Evolutionary conservation across 176 grass and related monocot genomes (phyloP), one percentile per base, ranked within the genome.

Genomic region (Oryza rufipogon): DNA sequence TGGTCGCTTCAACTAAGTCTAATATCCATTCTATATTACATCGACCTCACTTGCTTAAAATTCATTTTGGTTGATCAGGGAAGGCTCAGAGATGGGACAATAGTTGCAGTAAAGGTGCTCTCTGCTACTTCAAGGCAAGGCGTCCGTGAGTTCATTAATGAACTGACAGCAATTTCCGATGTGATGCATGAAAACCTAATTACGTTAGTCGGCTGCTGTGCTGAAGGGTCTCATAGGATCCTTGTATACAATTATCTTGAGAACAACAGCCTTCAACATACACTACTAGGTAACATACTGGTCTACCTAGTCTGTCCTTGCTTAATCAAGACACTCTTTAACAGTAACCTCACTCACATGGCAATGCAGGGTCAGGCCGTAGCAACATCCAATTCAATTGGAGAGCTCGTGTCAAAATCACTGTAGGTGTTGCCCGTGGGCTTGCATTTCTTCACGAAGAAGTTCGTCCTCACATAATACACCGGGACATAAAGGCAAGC

Each of bases 401-500:
- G 94, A 81, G 82, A 86, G 82, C 84, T 20, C 87, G 89, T n/a
- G 83, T 91, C 5, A 97, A 97, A 79, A 89, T 97, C 72, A 73
- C 70, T 54, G n/a, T 89, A 76, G 94, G 94, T 74, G 66, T 94
- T 85, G 92, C 94, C 58, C 90, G 67, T 70, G 92, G 94, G 3
- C 92, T 97, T 80, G 83, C 78, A 61, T 94, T 89, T 82, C 94
- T 97, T 80, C 94, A 97, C 36, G 92, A 97, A 34, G 92, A 91
- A 88, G 80, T 90, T 15, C 74, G 4, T 3, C 90, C 92, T 20
- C 88, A 66, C 56, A 89, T 97, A 80, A 91, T 97, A 69, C 94
- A 97, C 75, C 82, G 92, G n/a, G 94, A 97, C 75, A 97, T 97
- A 82, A 97, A 97, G 74, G 94, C 94, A 38, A 91, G 94, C 79